These are phyloP conservation scores for Ettlia oleoabundans DNA, from an alignment of 139 green algal species.

Conservation along the genomic window DNA sequence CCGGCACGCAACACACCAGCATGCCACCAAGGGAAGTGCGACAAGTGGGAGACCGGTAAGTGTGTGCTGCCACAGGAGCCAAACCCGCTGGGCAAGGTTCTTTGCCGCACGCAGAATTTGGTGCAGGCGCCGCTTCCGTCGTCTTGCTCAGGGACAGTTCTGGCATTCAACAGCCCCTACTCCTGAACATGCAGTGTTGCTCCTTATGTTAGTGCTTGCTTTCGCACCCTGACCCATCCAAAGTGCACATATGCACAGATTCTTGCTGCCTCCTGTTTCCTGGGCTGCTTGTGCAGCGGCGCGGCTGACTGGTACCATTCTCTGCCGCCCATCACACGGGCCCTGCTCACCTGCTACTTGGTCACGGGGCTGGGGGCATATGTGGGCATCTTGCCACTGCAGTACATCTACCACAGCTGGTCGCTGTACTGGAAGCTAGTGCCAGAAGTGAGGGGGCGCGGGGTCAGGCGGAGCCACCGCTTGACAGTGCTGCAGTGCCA, in stretches of 20 bases:
- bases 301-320: slow-evolving; percentile 30
- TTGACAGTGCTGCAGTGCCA: background rate
- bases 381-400: slow-evolving; percentile 25
- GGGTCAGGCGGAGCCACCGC: background rate
- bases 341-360: slow-evolving; percentile 37
- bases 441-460: background rate
- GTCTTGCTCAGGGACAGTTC: too few relatives aligned
- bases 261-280: background rate
- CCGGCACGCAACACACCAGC: background rate
- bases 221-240: too few relatives aligned
- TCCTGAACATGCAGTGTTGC: too few relatives aligned
- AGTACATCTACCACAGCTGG: slow-evolving; percentile 39
- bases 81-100: too few relatives aligned
- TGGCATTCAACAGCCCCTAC: too few relatives aligned
- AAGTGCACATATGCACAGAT: too few relatives aligned
- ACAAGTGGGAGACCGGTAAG: background rate
- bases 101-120: too few relatives aligned
- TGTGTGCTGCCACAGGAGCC: too few relatives aligned
- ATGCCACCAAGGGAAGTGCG: background rate
- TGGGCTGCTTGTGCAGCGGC: slow-evolving; percentile 10
- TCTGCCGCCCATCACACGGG: slow-evolving; percentile 37
- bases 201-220: too few relatives aligned
- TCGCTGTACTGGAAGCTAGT: slow-evolving; percentile 1
- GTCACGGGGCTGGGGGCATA: slow-evolving; percentile 22
- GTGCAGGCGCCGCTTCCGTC: too few relatives aligned